phyloP scores from a whole-genome alignment of 2,329 filamentous ascomycete genomes.

The Cordyceps farinosa region DNA sequence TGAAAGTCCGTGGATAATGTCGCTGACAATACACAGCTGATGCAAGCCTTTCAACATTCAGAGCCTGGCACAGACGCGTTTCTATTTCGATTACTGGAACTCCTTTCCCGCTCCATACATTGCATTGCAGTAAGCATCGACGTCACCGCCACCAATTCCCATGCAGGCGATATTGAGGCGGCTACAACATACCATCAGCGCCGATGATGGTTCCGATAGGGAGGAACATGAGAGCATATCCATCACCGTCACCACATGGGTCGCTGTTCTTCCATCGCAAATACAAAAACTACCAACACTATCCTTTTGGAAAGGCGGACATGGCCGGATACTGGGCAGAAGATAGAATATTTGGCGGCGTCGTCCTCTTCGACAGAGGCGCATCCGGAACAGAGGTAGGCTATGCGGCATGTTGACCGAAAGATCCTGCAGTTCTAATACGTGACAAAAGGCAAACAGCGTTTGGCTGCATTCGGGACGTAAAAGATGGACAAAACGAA shows the following conservation, averaged over 20 bases:
- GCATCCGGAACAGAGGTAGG: constrained; percentile 4
- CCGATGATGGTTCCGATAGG: not conserved
- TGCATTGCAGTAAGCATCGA: constrained; percentile 8
- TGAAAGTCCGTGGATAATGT: not conserved
- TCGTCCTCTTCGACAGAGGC: constrained; percentile 27
- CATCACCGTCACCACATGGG: not conserved
- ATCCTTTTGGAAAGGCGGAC: constrained; percentile 22
- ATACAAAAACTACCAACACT: constrained; percentile 26
- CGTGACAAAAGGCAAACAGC: not conserved
- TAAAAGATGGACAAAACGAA: not conserved
- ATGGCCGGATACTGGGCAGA: constrained; percentile 29
- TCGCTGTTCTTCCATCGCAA: not conserved
- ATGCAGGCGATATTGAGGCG: not conserved
- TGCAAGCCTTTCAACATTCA: constrained; percentile 1
- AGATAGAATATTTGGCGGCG: constrained; percentile 28
- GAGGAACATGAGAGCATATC: not conserved
- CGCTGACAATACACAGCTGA: not conserved
- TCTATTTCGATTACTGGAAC: not conserved
- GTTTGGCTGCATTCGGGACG: not conserved
- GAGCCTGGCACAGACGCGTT: not conserved
- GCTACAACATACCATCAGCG: not conserved
- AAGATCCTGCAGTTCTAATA: not conserved
- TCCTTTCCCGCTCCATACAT: not conserved
- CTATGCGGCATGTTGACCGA: not conserved
- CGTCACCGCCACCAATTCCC: not conserved